phyloP scores from a whole-genome alignment of 2,329 filamentous ascomycete species.

The Trichophyton verrucosum region DNA sequence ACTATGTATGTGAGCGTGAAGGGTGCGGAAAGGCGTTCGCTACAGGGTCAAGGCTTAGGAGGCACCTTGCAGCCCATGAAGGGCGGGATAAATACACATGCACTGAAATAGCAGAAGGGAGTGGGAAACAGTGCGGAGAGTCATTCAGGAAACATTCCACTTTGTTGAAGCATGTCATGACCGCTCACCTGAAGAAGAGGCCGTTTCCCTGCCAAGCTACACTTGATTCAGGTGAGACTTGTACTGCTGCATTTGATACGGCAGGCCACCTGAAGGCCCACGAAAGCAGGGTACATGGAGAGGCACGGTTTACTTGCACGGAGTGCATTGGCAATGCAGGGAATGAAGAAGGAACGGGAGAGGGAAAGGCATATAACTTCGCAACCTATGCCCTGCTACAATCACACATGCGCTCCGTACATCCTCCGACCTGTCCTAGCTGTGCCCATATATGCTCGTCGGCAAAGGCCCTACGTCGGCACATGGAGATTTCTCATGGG shows the following conservation, averaged over 20 bases:
- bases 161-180: conserved; percentile 67
- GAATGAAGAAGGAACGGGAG: not conserved
- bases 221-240: conserved; percentile 37
- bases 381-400: conserved; percentile 59
- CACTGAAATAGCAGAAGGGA: conserved; percentile 42
- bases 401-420: conserved; percentile 58
- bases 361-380: conserved; percentile 44
- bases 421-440: conserved; percentile 59
- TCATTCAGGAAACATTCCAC: conserved; percentile 82
- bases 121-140: conserved; percentile 51
- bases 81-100: conserved; percentile 66
- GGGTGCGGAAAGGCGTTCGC: conserved; percentile 71
- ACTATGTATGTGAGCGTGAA: conserved; percentile 57
- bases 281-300: conserved; percentile 55
- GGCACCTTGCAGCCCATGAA: conserved; percentile 67
- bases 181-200: conserved; percentile 58
- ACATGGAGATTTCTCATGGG: conserved; percentile 67
- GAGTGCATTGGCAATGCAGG: conserved; percentile 45
- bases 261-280: conserved; percentile 60
- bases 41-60: conserved; percentile 62
- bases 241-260: conserved; percentile 60
- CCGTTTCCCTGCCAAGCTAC: conserved; percentile 57
- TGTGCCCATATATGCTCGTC: conserved; percentile 59
- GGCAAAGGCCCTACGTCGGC: conserved; percentile 56
- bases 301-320: conserved; percentile 61